Percentiles rank a stretch among this genome's conserved stretches.
Evolutionary conservation across 2,329 filamentous ascomycete genomes (phyloP).

Genomic region (Hysterium pulicare): DNA sequence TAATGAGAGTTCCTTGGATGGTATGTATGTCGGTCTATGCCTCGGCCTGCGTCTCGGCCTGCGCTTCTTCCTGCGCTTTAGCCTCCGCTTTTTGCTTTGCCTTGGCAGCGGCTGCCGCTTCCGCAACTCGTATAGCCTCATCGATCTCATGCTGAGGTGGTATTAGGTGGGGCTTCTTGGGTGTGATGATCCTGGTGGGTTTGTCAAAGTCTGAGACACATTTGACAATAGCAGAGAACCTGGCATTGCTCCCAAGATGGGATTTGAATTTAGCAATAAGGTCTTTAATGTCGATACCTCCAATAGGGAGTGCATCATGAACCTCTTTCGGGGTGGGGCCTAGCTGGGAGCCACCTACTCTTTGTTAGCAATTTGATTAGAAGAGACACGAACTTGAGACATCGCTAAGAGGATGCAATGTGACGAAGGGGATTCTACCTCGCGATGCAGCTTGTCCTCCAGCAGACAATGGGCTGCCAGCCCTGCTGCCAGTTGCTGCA

Average conservation of each 20-base stretch:
- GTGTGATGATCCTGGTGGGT: background rate
- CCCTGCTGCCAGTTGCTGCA: conserved; percentile 27
- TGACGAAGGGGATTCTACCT: background rate
- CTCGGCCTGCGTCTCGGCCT: no score
- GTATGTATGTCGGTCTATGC: no score
- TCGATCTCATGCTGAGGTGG: background rate
- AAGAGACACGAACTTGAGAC: background rate
- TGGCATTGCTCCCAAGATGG: conserved; percentile 11
- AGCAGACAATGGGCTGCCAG: conserved; percentile 22
- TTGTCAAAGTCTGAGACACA: background rate
- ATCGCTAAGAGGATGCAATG: background rate
- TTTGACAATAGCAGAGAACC: background rate
- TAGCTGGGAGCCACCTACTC: no score
- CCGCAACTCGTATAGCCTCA: background rate
- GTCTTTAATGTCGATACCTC: conserved; percentile 33
- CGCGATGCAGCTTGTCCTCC: background rate
- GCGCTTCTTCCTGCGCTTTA: no score
- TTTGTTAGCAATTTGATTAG: background rate
- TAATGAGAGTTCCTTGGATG: no score
- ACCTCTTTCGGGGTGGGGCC: conserved; percentile 39
- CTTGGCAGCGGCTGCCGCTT: background rate
- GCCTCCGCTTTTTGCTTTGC: no score
- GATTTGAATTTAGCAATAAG: conserved; percentile 34
- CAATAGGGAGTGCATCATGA: conserved; percentile 30
- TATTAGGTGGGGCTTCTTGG: background rate